These are phyloP conservation scores for Gossypium gossypioides DNA, from an alignment of 441 rosid species.

Conservation along the genomic window DNA sequence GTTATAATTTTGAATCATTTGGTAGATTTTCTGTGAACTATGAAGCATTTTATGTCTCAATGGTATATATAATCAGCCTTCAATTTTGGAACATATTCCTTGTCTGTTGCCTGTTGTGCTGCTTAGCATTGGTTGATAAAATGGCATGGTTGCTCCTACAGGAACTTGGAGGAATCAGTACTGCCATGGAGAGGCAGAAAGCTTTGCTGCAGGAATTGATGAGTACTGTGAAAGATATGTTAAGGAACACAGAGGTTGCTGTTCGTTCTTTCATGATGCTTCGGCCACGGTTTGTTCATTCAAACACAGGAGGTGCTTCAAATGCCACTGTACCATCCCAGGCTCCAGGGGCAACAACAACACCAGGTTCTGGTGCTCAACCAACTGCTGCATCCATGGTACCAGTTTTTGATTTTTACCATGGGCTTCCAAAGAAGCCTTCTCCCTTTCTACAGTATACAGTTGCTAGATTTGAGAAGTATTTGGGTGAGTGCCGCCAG, in stretches of 20 bases:
- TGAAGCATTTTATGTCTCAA: not conserved
- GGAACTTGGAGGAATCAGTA: conserved; percentile 92
- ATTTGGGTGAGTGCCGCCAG: conserved; percentile 70
- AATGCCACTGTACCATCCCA: conserved; percentile 56
- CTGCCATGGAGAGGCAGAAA: conserved; percentile 77
- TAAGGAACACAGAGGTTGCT: conserved; percentile 74
- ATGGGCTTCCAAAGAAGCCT: conserved; percentile 89
- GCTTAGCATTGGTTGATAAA: not conserved
- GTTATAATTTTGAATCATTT: not conserved
- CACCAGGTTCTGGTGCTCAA: conserved; percentile 48
- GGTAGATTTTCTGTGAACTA: not conserved
- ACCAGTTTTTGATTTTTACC: conserved; percentile 73
- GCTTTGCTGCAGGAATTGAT: conserved; percentile 67
- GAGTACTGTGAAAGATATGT: conserved; percentile 71
- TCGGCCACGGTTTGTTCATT: conserved; percentile 64
- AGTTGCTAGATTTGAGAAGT: conserved; percentile 79
- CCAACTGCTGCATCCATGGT: conserved; percentile 39
- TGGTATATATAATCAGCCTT: not conserved
- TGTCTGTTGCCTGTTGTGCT: not conserved
- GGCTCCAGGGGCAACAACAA: conserved; percentile 41
- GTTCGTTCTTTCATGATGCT: conserved; percentile 80
- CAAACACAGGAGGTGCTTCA: conserved; percentile 38
- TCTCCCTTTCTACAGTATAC: conserved; percentile 77
- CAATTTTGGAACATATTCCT: conserved; percentile 1
- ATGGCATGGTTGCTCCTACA: conserved; percentile 15